Percentiles rank a stretch among this genome's conserved stretches.
Conservation (phyloP, 345 rosid species). For the Rubroshorea leprosula region DNA sequence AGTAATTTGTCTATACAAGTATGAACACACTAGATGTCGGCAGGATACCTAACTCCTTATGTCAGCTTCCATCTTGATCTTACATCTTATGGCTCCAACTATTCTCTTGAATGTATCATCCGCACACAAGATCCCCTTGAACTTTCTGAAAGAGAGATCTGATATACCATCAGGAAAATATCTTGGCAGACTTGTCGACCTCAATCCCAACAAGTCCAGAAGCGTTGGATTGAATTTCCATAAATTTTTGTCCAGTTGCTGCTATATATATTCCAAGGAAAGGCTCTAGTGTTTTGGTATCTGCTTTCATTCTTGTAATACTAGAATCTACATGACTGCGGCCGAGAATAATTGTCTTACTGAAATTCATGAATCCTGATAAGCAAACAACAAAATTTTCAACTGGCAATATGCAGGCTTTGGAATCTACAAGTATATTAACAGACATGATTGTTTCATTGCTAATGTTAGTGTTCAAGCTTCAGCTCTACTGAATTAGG, state of each 20-base stretch:
- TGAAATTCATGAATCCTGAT: slow-evolving; percentile 20
- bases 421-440: no score
- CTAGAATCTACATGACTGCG: slow-evolving; percentile 22
- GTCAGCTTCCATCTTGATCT: slow-evolving; percentile 1
- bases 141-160: slow-evolving; percentile 67
- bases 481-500: background rate
- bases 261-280: slow-evolving; percentile 75
- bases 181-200: slow-evolving; percentile 37
- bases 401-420: background rate
- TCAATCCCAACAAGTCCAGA: slow-evolving; percentile 45
- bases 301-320: slow-evolving; percentile 29
- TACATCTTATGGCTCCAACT: background rate
- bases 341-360: slow-evolving; percentile 48
- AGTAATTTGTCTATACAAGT: slow-evolving; percentile 5
- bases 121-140: slow-evolving; percentile 89
- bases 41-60: background rate
- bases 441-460: no score
- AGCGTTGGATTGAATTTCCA: slow-evolving; percentile 62
- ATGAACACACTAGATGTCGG: background rate
- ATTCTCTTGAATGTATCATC: slow-evolving; percentile 51
- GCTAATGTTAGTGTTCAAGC: background rate
- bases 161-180: slow-evolving; percentile 58
- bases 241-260: slow-evolving; percentile 74
- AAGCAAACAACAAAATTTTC: slow-evolving; percentile 5
- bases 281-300: slow-evolving; percentile 51